These are phyloP conservation scores for Gypsophila paniculata DNA, from an alignment of 179 eudicot species.

Conservation along the genomic window DNA sequence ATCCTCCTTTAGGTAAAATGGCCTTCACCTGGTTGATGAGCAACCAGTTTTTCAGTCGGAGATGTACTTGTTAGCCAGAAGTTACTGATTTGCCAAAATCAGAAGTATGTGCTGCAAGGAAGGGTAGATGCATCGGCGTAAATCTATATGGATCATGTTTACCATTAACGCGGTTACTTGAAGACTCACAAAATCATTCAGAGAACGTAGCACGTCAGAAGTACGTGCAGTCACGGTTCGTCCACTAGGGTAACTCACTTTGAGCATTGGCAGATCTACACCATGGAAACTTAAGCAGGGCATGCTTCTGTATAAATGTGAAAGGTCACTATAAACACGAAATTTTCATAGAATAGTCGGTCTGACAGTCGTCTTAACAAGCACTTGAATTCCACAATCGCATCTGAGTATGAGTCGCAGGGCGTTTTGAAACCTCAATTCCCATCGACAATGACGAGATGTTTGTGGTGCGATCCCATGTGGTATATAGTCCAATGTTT, in stretches of 20 bases:
- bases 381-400: too few relatives aligned
- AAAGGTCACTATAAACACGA: not conserved
- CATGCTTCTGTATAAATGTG: not conserved
- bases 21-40: constrained; percentile 2
- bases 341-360: too few relatives aligned
- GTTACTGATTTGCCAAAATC: not conserved
- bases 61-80: too few relatives aligned
- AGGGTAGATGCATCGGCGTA: not conserved
- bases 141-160: not conserved
- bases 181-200: not conserved
- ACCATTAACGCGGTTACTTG: not conserved
- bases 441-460: too few relatives aligned
- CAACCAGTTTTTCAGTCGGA: not conserved
- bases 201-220: not conserved
- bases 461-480: too few relatives aligned
- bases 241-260: not conserved
- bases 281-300: not conserved
- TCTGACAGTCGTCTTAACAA: too few relatives aligned
- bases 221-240: not conserved
- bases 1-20: not conserved
- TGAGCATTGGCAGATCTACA: not conserved
- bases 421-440: too few relatives aligned
- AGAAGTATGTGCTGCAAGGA: not conserved
- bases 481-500: too few relatives aligned
- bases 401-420: too few relatives aligned